These are phyloP conservation scores for Cladophialophora carrionii DNA, from an alignment of 2,329 filamentous ascomycete species.

Conservation along the genomic window DNA sequence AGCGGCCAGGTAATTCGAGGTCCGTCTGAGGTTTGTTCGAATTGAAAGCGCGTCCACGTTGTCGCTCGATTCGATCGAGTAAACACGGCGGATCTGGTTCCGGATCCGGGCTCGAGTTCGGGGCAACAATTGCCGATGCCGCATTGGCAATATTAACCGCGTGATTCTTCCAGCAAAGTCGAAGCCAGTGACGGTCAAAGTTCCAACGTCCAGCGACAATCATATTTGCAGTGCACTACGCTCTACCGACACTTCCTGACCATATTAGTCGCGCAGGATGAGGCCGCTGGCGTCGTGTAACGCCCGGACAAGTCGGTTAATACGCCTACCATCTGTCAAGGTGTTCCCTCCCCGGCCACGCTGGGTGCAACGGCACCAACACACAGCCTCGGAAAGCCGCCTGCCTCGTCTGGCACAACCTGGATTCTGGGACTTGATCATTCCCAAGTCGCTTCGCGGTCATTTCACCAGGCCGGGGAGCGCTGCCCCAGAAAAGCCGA, in stretches of 20 bases:
- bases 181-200: neutral
- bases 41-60: slow-evolving; percentile 14
- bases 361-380: slow-evolving; percentile 19
- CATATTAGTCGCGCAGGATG: neutral
- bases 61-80: slow-evolving; percentile 17
- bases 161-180: neutral
- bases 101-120: neutral
- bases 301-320: neutral
- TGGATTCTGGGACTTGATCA: slow-evolving; percentile 70
- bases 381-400: slow-evolving; percentile 27
- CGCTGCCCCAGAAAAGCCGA: slow-evolving; percentile 58
- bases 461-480: slow-evolving; percentile 48
- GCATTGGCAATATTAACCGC: neutral
- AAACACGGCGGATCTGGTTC: slow-evolving; percentile 17
- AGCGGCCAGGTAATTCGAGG: neutral
- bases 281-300: slow-evolving; percentile 4
- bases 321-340: neutral
- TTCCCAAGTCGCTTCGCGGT: slow-evolving; percentile 62
- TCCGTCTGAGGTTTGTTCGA: neutral
- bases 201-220: neutral
- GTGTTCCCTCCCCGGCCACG: neutral
- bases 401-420: slow-evolving; percentile 53
- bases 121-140: neutral
- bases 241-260: neutral
- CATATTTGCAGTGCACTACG: neutral